Conservation (phyloP, 345 rosid species). For the Euclidium syriacum region DNA sequence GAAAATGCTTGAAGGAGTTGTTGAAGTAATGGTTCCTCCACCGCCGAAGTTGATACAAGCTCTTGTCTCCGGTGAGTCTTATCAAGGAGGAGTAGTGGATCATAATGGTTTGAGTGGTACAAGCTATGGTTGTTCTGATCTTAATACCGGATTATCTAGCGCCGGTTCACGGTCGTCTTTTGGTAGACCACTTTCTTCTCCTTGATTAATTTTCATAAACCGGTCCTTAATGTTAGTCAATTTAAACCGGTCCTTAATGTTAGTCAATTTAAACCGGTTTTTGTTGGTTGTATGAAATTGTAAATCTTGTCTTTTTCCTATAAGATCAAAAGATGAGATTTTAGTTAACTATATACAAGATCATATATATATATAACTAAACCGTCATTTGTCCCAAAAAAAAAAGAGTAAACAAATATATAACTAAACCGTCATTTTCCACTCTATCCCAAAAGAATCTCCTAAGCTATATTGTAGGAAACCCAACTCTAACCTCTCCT, state of each 20-base stretch:
- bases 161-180: conserved; percentile 47
- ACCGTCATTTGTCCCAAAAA: too few species aligned
- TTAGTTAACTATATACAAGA: background rate
- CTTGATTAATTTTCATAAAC: conserved; percentile 17
- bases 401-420: too few species aligned
- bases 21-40: conserved; percentile 57
- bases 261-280: background rate
- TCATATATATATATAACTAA: too few species aligned
- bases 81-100: conserved; percentile 52
- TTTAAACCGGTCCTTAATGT: background rate
- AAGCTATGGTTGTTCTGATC: conserved; percentile 33
- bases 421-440: too few species aligned
- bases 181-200: conserved; percentile 34
- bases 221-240: background rate
- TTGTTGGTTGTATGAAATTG: conserved; percentile 8
- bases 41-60: conserved; percentile 81
- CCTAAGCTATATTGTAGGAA: too few species aligned
- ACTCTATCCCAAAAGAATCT: too few species aligned
- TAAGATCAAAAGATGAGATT: background rate
- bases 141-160: conserved; percentile 37
- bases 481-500: too few species aligned
- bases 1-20: conserved; percentile 71
- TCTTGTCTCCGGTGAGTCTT: conserved; percentile 71
- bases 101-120: conserved; percentile 32
- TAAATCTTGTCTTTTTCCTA: background rate